A percentile compares a stretch with the other conserved stretches of the same genome.
Evolutionary conservation across 495 filamentous ascomycete species (phyloP).

Genomic region (Entonaema liquescens): DNA sequence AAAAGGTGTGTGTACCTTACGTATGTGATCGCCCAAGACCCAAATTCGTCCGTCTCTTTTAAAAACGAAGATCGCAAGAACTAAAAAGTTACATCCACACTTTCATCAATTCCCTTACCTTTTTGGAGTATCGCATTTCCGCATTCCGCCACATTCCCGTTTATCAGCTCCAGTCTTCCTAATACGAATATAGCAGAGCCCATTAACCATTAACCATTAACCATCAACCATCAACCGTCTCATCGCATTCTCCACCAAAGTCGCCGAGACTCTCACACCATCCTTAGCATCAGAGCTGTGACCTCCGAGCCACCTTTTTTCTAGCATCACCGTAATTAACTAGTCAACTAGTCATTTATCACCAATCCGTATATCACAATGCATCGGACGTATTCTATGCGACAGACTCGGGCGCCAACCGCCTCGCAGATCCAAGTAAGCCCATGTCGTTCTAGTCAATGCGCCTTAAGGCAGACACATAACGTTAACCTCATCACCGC

Average conservation of each 20-base stretch:
- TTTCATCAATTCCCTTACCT: constrained; percentile 9
- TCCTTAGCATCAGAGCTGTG: background rate
- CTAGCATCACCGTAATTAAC: constrained; percentile 9
- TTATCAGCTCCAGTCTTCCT: constrained; percentile 5
- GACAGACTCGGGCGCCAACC: constrained; percentile 92
- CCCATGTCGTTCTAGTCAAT: constrained; percentile 8
- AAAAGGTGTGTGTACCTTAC: constrained; percentile 20
- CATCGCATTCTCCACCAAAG: background rate
- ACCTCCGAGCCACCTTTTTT: constrained; percentile 4
- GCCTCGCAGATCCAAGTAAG: constrained; percentile 61
- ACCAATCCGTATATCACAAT: constrained; percentile 58
- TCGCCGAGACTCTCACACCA: background rate
- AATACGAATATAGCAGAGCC: constrained; percentile 6
- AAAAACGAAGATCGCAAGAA: constrained; percentile 25
- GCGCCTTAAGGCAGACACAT: constrained; percentile 5
- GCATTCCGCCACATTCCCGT: background rate
- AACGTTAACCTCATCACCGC: constrained; percentile 47
- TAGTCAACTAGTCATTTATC: constrained; percentile 13
- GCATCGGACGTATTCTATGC: constrained; percentile 99
- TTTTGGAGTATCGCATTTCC: constrained; percentile 10
- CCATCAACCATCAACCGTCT: background rate
- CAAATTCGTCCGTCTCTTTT: constrained; percentile 35
- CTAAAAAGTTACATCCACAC: constrained; percentile 18
- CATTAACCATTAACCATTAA: background rate
- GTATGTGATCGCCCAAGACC: constrained; percentile 29